Evolutionary conservation across 225 moss, liverwort and hornwort species (phyloP).

Genomic region (Climacium dendroides): DNA sequence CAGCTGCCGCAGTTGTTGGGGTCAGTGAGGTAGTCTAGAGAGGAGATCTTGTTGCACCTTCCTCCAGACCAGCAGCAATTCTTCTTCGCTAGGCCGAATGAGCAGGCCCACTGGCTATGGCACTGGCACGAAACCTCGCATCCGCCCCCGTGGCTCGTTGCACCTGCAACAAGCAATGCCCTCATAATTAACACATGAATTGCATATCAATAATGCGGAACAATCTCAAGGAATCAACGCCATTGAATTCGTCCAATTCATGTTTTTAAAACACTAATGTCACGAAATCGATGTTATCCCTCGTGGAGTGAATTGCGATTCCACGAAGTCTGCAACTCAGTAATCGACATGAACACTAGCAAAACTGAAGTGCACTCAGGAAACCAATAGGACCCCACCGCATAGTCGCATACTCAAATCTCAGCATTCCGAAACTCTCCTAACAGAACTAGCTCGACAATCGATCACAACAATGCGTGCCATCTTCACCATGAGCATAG

Average conservation of each 20-base stretch:
- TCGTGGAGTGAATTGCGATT: not conserved
- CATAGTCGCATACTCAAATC: no score
- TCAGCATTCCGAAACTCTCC: no score
- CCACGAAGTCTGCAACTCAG: not conserved
- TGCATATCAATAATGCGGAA: no score
- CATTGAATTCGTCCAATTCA: not conserved
- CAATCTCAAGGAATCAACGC: no score
- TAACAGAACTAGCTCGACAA: no score
- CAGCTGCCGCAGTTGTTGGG: not conserved
- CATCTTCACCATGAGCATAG: no score
- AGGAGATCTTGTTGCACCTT: not conserved
- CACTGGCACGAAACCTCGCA: not conserved
- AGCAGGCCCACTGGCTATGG: not conserved
- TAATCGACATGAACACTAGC: not conserved
- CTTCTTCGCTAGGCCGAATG: not conserved
- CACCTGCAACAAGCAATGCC: not conserved
- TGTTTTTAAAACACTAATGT: not conserved
- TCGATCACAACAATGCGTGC: no score
- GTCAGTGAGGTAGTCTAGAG: not conserved
- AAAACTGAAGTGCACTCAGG: not conserved
- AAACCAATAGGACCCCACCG: not conserved
- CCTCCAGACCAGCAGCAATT: not conserved
- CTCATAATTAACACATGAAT: not conserved
- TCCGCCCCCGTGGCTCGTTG: not conserved
- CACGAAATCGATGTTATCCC: not conserved